A percentile compares a stretch with the other conserved stretches of the same genome.
Conservation (phyloP, 495 filamentous ascomycete genomes). For the Penicillium subrubescens region DNA sequence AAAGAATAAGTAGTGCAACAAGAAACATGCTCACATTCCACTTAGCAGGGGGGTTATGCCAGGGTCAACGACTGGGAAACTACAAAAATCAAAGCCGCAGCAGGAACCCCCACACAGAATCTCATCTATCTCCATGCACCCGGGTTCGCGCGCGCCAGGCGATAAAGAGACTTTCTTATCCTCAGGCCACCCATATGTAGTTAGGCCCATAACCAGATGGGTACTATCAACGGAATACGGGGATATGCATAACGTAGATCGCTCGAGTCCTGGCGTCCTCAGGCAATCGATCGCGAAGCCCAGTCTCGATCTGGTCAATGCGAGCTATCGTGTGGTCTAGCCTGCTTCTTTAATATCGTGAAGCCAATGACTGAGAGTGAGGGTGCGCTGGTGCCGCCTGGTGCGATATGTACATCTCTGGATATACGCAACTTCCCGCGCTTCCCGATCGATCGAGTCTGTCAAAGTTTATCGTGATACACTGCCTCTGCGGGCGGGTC, state of each 20-base stretch:
- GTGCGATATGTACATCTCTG: conserved; percentile 19
- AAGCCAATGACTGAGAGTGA: background rate
- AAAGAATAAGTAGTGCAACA: background rate
- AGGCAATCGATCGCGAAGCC: conserved; percentile 9
- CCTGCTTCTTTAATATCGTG: background rate
- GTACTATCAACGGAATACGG: background rate
- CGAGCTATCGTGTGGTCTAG: conserved; percentile 3
- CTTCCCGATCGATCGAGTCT: conserved; percentile 28
- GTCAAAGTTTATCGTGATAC: conserved; percentile 20
- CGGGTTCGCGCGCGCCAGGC: background rate
- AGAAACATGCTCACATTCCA: conserved; percentile 6
- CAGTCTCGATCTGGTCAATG: conserved; percentile 11
- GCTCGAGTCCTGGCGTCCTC: conserved; percentile 9
- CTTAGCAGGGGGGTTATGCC: background rate
- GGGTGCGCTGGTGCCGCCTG: conserved; percentile 8
- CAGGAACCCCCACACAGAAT: background rate
- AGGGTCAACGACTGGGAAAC: background rate
- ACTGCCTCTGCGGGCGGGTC: background rate
- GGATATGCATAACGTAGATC: conserved; percentile 18
- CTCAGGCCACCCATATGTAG: background rate
- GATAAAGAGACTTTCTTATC: background rate
- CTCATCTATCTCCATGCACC: background rate
- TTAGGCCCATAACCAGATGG: background rate
- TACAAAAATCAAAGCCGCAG: background rate
- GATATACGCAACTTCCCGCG: conserved; percentile 24